A percentile compares a stretch with the other conserved stretches of the same genome.
phyloP scores from a whole-genome alignment of 352 stramenopile species.

The Thalassiosira sp. region DNA sequence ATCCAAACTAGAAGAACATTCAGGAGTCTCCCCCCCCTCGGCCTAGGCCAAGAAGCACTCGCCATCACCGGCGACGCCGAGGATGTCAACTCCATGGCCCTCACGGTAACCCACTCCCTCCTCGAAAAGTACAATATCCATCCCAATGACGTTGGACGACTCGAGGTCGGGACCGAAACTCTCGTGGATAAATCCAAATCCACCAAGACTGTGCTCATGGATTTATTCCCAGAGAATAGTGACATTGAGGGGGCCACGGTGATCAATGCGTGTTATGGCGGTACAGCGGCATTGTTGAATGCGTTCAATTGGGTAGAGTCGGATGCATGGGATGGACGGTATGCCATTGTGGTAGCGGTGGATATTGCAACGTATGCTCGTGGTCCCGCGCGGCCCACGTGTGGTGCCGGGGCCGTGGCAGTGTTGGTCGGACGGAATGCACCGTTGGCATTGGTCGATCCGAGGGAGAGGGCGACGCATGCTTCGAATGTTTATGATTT shows the following conservation, averaged over 20 bases:
- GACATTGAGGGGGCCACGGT: constrained; percentile 91
- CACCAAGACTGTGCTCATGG: constrained; percentile 90
- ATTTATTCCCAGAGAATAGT: constrained; percentile 85
- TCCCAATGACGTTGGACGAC: constrained; percentile 86
- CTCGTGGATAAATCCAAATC: constrained; percentile 92
- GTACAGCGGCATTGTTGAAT: constrained; percentile 96
- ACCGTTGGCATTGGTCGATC: constrained; percentile 89
- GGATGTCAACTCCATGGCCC: constrained; percentile 88
- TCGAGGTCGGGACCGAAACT: constrained; percentile 98
- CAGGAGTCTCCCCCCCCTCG: constrained; percentile 85
- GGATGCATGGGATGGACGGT: constrained; percentile 90
- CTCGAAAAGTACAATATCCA: constrained; percentile 87
- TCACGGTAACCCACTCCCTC: constrained; percentile 82
- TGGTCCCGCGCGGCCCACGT: constrained; percentile 84
- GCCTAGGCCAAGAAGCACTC: constrained; percentile 86
- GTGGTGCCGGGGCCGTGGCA: constrained; percentile 90
- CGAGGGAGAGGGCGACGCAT: constrained; percentile 88
- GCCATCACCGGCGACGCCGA: constrained; percentile 87
- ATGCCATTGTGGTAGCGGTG: constrained; percentile 93
- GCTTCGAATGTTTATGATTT: constrained; percentile 96
- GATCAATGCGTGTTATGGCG: constrained; percentile 98
- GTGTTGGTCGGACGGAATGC: constrained; percentile 95
- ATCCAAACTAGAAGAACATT: constrained; percentile 91
- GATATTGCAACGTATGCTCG: constrained; percentile 97
- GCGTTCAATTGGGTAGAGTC: constrained; percentile 94